These are phyloP conservation scores for Neocallimastix lanati DNA, from an alignment of 192 early-diverging fungal species.

Conservation along the genomic window DNA sequence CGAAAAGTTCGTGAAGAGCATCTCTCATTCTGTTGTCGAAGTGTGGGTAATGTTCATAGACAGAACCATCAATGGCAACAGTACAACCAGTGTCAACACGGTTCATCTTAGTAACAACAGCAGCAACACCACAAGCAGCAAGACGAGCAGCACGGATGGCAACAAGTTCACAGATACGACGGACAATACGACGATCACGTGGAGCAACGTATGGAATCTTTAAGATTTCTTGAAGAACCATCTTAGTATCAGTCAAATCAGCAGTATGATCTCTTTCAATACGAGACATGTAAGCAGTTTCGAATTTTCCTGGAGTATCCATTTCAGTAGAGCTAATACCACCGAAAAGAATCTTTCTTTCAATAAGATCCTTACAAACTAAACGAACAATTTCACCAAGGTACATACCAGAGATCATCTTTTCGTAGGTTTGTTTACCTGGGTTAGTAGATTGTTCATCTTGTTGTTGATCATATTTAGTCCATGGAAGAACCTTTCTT, in stretches of 20 bases:
- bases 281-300: conserved; percentile 32
- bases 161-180: conserved; percentile 51
- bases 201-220: conserved; percentile 33
- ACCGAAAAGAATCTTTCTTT: conserved; percentile 55
- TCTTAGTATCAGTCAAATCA: conserved; percentile 1
- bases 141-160: conserved; percentile 68
- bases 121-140: conserved; percentile 38
- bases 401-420: no score
- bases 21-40: conserved; percentile 59
- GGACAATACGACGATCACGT: conserved; percentile 51
- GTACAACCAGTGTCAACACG: conserved; percentile 26
- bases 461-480: conserved; percentile 66
- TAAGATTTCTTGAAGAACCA: conserved; percentile 21
- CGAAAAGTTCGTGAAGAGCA: no score
- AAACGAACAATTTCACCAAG: conserved; percentile 78
- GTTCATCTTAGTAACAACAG: conserved; percentile 44
- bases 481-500: conserved; percentile 56
- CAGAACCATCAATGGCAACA: conserved; percentile 77
- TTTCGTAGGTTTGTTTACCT: no score
- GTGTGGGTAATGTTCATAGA: conserved; percentile 77
- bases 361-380: conserved; percentile 60
- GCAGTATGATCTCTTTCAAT: conserved; percentile 17
- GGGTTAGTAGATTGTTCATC: no score
- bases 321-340: conserved; percentile 40
- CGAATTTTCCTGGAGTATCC: conserved; percentile 54